Evolutionary conservation across 2,329 filamentous ascomycete genomes (phyloP), one percentile per base, ranked within the genome.

Genomic region (Arachnomyces sp.): DNA sequence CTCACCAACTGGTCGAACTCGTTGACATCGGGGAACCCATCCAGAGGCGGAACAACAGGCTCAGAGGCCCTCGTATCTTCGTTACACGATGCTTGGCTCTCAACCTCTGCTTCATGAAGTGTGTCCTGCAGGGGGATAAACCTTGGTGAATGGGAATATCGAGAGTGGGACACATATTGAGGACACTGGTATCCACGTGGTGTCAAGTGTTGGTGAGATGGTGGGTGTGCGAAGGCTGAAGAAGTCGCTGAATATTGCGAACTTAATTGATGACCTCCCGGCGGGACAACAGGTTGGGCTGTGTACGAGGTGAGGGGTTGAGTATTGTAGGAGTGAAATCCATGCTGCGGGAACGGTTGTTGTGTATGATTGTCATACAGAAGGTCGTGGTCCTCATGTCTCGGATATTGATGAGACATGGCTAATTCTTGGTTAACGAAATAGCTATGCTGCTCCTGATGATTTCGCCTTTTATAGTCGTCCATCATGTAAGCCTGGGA

Each of bases 1-100:
- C 61, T 61, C 58, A 70, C 65, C 38, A 70, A 45, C 36, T 60
- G 56, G 46, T 71, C 65, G 45, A 70, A 71, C 31, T 66, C 66
- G 30, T 59, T 57, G 13, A 67, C 65, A 49, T 64, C 58, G 1
- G 67, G 67, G 44, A 68, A 70, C 1, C 67, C 67, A 32, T 66
- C 62, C 7, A 67, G 41, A 0, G 62, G 52, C 12, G 67, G 66
- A 11, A 63, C 45, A 15, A 70, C 57, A 13, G 65, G 61, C 44
- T 70, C 66, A 13, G 67, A 70, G 11, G 62, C 49, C 63, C 64
- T 65, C 2, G 59, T 61, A 13, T 54, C 52, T 45, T 66, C 61
- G 43, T 69, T 67, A 29, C 53, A 52, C 30, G 66, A 68, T 29
- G 66, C 62, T 49, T 70, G 66, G 41, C 55, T 60, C 50, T 70